Evolutionary conservation across 2,329 filamentous ascomycete species (phyloP).

Genomic region (Stachybotrys chlorohalonatus): DNA sequence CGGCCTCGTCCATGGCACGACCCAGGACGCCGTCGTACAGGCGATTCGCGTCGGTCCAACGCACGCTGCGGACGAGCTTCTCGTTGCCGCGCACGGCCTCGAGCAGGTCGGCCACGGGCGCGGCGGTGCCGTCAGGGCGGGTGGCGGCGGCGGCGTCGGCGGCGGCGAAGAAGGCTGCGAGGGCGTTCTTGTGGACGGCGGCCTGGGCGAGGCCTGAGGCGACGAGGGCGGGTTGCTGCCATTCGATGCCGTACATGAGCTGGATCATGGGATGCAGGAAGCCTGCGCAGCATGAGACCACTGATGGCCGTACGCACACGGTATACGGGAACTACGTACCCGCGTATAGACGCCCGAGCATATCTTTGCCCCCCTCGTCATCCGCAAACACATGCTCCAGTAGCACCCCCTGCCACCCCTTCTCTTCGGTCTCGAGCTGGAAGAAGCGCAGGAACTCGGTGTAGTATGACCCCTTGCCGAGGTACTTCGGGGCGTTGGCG

Average conservation of each 20-base stretch:
- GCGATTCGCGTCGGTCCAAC: slow-evolving; percentile 48
- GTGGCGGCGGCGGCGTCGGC: slow-evolving; percentile 35
- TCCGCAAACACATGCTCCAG: slow-evolving; percentile 60
- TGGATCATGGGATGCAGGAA: slow-evolving; percentile 77
- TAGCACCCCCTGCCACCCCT: slow-evolving; percentile 51
- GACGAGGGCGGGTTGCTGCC: slow-evolving; percentile 69
- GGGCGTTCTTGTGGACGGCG: slow-evolving; percentile 55
- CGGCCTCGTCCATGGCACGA: slow-evolving; percentile 54
- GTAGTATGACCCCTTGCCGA: slow-evolving; percentile 58
- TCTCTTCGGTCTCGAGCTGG: slow-evolving; percentile 57
- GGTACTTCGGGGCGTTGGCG: slow-evolving; percentile 40
- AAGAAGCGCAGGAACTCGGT: slow-evolving; percentile 71
- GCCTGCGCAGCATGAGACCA: slow-evolving; percentile 27
- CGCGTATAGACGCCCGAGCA: slow-evolving; percentile 60
- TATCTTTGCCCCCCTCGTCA: slow-evolving; percentile 54
- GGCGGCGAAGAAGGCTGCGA: slow-evolving; percentile 42
- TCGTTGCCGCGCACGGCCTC: slow-evolving; percentile 45
- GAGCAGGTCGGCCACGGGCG: slow-evolving; percentile 43
- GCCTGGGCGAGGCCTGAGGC: slow-evolving; percentile 73
- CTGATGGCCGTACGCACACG: background rate
- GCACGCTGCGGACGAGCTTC: slow-evolving; percentile 43
- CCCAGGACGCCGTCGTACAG: slow-evolving; percentile 59
- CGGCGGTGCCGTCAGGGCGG: background rate
- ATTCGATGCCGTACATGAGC: slow-evolving; percentile 77
- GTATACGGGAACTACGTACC: slow-evolving; percentile 26